Percentiles rank a stretch among this genome's conserved stretches.
Evolutionary conservation across 768 basidiomycete species (phyloP).

Genomic region (Hygrophoropsis aurantiaca): DNA sequence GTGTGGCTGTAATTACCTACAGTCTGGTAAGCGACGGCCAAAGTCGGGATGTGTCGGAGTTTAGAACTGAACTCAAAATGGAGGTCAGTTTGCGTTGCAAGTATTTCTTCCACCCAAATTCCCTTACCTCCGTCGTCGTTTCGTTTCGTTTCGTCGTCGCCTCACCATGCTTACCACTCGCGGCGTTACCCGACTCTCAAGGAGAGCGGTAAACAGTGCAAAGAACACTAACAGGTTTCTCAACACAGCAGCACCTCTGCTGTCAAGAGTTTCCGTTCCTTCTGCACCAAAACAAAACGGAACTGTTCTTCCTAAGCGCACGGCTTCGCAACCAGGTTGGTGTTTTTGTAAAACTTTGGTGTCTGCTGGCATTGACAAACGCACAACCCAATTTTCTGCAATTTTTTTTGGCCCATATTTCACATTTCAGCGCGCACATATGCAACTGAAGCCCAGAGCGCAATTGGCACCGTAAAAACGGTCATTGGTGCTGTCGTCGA

Average conservation of each 20-base stretch:
- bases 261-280: slow-evolving; percentile 52
- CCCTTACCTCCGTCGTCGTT: slow-evolving; percentile 18
- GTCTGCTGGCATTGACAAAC: not conserved
- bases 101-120: slow-evolving; percentile 32
- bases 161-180: slow-evolving; percentile 84
- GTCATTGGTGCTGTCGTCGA: slow-evolving; percentile 99
- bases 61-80: slow-evolving; percentile 25
- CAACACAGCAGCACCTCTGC: slow-evolving; percentile 65
- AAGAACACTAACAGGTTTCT: slow-evolving; percentile 80
- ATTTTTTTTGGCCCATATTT: slow-evolving; percentile 3
- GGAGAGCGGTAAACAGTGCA: slow-evolving; percentile 74
- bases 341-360: slow-evolving; percentile 12
- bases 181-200: slow-evolving; percentile 84
- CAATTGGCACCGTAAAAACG: slow-evolving; percentile 86
- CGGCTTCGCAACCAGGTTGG: slow-evolving; percentile 55
- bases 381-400: not conserved
- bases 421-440: slow-evolving; percentile 67
- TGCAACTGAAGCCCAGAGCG: slow-evolving; percentile 82
- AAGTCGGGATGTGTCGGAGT: slow-evolving; percentile 29
- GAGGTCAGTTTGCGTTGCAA: slow-evolving; percentile 13
- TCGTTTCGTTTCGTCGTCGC: slow-evolving; percentile 23
- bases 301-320: slow-evolving; percentile 48
- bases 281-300: slow-evolving; percentile 45
- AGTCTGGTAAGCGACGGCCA: slow-evolving; percentile 21
- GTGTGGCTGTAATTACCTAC: slow-evolving; percentile 12